Conservation (phyloP, 805 yeast species). For the Myxozyma neotropica region DNA sequence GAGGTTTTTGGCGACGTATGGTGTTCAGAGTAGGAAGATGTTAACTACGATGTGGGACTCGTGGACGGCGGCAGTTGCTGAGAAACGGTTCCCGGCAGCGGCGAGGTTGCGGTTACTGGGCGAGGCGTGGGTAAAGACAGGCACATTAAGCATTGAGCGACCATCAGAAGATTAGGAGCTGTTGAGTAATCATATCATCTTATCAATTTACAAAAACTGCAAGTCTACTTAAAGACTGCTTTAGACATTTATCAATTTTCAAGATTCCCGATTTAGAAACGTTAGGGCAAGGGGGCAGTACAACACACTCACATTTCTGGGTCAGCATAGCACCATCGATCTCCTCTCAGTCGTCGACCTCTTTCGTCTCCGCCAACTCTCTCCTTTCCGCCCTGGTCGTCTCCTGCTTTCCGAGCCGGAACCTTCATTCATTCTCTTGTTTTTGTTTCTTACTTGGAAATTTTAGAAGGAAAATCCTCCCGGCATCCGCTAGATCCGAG, state of each 20-base stretch:
- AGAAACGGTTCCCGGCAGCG: conserved; percentile 69
- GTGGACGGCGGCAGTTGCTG: conserved; percentile 59
- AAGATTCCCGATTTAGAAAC: too few species aligned
- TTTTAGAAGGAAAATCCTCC: too few species aligned
- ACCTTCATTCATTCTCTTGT: neutral
- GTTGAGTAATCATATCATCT: too few species aligned
- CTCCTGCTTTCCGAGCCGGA: neutral
- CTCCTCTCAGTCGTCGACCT: neutral
- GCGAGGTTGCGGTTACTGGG: conserved; percentile 74
- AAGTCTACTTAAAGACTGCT: too few species aligned
- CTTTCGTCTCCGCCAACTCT: too few species aligned
- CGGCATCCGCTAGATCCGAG: too few species aligned
- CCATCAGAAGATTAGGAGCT: conserved; percentile 48
- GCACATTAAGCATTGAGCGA: conserved; percentile 51
- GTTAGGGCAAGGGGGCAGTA: too few species aligned
- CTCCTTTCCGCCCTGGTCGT: conserved; percentile 1
- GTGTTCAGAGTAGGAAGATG: conserved; percentile 69
- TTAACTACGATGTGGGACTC: conserved; percentile 50
- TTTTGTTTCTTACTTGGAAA: neutral
- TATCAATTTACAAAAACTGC: too few species aligned
- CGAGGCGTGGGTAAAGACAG: conserved; percentile 68
- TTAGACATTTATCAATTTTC: too few species aligned
- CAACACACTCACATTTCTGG: neutral
- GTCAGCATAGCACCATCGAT: too few species aligned
- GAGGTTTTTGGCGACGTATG: conserved; percentile 59